A percentile compares a stretch with the other conserved stretches of the same genome.
phyloP scores from a whole-genome alignment of 2,329 filamentous ascomycete species.

The Colletotrichum graminicola region DNA sequence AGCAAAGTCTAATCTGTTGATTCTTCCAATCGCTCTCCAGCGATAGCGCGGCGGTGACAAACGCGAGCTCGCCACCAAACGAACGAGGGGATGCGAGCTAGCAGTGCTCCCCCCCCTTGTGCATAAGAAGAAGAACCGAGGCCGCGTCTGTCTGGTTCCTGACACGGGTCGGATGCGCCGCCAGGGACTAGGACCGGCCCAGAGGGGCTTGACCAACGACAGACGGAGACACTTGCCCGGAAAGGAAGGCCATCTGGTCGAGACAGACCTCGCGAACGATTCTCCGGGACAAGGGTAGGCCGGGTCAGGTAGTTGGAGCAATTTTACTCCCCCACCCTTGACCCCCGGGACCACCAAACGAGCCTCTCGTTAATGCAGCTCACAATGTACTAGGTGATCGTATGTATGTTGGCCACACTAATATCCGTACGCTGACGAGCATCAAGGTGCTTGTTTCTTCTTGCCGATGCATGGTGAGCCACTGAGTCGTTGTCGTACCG shows the following conservation, averaged over 20 bases:
- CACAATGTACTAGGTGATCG: constrained; percentile 8
- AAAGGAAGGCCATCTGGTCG: constrained; percentile 37
- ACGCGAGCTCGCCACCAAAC: constrained; percentile 12
- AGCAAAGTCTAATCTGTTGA: constrained; percentile 5
- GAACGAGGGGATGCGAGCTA: not conserved
- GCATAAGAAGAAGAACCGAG: not conserved
- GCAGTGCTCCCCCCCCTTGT: not conserved
- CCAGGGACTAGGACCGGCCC: not conserved
- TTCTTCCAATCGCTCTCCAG: constrained; percentile 26
- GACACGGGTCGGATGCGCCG: too few relatives aligned
- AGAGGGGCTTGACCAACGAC: constrained; percentile 26
- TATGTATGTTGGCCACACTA: not conserved
- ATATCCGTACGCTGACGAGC: constrained; percentile 15
- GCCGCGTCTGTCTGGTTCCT: not conserved
- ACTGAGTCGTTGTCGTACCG: not conserved
- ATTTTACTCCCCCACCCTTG: not conserved
- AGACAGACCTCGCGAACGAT: not conserved
- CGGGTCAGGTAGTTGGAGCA: constrained; percentile 2
- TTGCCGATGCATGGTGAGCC: not conserved
- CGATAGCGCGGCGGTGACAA: constrained; percentile 15
- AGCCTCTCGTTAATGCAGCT: constrained; percentile 40
- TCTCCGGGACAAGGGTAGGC: constrained; percentile 10
- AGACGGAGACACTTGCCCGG: constrained; percentile 27
- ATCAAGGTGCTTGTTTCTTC: constrained; percentile 5
- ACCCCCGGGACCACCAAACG: not conserved